Base-by-base conservation (phyloP, 176 grass and related monocot genomes). In the Cymbopogon citratus region DNA sequence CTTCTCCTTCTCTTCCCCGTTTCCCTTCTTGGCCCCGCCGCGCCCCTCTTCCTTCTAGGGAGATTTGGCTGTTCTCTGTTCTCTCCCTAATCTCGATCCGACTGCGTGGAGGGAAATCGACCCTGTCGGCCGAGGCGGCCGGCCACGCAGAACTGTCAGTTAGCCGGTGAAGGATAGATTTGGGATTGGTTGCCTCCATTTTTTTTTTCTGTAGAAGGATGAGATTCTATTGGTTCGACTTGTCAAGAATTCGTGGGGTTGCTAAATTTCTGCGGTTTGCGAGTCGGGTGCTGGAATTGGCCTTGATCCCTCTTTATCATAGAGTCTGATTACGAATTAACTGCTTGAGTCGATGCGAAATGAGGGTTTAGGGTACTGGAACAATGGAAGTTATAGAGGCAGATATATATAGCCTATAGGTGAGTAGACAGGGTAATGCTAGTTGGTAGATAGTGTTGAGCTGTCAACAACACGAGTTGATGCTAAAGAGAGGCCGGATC, bases 331-430 rank as follows among this genome's bases (percentile, higher is more conserved):
- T 63, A 23, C 19, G 18, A 36, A 3, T 11, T 16, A 7, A 34
- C 5, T 62, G 36, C 31, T 24, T 3, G 5, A 33, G 0, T 85
- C 3, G 40, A 19, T 76, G 51, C 63, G 1, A 64, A 81, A 31
- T 63, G 63, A 85, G 34, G 71, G 41, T 85, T 76, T 76, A 64
- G 41, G 77, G 70, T n/a, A 34, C 63, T 7, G 27, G 63, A 75
- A 80, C 18, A 2, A 43, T 51, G 7, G 11, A 62, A 28, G 14
- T 3, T 8, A 5, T 54, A 10, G 64, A 52, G 31, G 28, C 65
- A 34, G 38, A 16, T 49, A 49, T 61, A 59, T 59, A 61, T 60
- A 12, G 1, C 24, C 24, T 62, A 15, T 24, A 63, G 60, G 60
- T 28, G 60, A 63, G 60, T 14, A 63, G 36, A 9, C 57, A 31